phyloP scores from a whole-genome alignment of 179 eudicot genomes.

The Actinidia polygama region DNA sequence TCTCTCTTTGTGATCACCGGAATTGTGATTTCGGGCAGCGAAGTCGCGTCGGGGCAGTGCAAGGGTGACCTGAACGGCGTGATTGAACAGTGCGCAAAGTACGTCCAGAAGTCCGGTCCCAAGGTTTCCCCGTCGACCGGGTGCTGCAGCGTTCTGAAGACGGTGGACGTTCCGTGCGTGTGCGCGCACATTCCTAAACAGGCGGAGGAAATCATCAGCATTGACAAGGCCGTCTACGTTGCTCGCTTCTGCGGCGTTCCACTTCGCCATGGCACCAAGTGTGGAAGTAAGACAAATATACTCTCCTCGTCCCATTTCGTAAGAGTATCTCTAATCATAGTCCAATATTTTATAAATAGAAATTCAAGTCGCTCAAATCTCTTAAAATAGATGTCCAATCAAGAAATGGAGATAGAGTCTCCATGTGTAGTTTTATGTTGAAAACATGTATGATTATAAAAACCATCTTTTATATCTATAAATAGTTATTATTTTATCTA shows the following conservation, averaged over 20 bases:
- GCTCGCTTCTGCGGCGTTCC: slow-evolving; percentile 57
- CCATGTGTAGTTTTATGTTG: no score
- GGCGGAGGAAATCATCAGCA: slow-evolving; percentile 55
- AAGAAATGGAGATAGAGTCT: no score
- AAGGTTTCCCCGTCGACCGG: slow-evolving; percentile 38
- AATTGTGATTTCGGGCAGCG: not conserved
- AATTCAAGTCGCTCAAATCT: no score
- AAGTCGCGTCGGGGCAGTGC: slow-evolving; percentile 52
- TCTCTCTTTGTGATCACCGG: slow-evolving; percentile 17
- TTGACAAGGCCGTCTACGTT: slow-evolving; percentile 54
- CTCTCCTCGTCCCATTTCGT: not conserved
- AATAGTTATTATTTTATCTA: no score
- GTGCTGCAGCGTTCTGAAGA: slow-evolving; percentile 53
- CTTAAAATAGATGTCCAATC: no score
- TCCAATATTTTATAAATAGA: no score
- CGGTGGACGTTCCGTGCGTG: slow-evolving; percentile 51
- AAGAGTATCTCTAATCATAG: no score
- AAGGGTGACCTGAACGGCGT: slow-evolving; percentile 58
- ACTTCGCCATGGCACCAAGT: slow-evolving; percentile 50
- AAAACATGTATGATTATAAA: no score
- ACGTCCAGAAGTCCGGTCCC: slow-evolving; percentile 52
- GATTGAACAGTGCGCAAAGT: slow-evolving; percentile 44
- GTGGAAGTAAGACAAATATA: slow-evolving; percentile 55
- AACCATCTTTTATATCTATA: no score
- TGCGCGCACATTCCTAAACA: slow-evolving; percentile 49